Evolutionary conservation across 805 yeast genomes (phyloP), one percentile per base, ranked within the genome.

Genomic region (Grigorovia humatica): DNA sequence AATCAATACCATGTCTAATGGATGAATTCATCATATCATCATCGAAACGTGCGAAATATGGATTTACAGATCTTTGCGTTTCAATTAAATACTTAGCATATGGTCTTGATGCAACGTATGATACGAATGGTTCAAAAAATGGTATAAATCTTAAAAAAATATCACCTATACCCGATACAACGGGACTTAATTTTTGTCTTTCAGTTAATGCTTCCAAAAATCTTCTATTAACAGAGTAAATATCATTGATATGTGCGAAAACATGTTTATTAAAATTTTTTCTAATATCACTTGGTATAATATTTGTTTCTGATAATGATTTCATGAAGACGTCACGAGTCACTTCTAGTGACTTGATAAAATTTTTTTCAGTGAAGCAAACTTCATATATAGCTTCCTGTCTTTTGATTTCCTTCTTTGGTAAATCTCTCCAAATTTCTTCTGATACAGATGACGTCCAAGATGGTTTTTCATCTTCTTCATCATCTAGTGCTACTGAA

Each of bases 321-420:
- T 88, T 80, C 66, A 93, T 90, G 81, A 96, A 93, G 58, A 85
- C 88, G 65, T 93, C 98, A 45, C 96, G 81, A 60, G 93, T 76
- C 57, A 90, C 87, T 67, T 93, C 99, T 61, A 93, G 74, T 62
- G 93, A 96, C 70, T 89, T 90, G 50, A 93, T 96, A 67, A 90
- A 93, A 58, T 93, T 95, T 53, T 97, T 79, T 71, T 93, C 98
- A 1, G 97, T 91, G 57, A 86, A 86, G 48, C 88, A 86, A 35
- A 90, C 84, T 70, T 93, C 99, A 70, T 88, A 91, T 47, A 93
- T 93, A 56, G 90, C 82, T 63, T 93, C 99, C 68, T 93, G 99
- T 56, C 98, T 79, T 71, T 88, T 88, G 60, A 87, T 83, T 65
- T 93, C 99, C 50, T 73, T 78, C 59, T 88, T 90, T 52, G 87